Conservation (phyloP, 768 basidiomycete species). For the Brasilioporus rufonigricans region DNA sequence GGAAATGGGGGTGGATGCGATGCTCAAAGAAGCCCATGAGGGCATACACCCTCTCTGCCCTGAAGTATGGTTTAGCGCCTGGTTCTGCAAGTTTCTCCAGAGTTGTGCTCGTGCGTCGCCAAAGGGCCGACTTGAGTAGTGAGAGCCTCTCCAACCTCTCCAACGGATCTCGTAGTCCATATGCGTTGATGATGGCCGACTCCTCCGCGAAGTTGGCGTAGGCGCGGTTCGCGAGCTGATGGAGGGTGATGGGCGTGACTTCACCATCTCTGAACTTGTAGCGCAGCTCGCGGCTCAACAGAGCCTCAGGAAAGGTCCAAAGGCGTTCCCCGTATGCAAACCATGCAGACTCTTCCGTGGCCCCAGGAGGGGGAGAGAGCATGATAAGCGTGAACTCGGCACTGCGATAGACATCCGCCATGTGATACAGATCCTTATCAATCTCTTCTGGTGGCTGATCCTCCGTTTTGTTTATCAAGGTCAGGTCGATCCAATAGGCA, state of each 20-base stretch:
- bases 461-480: too few species aligned
- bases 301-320: conserved; percentile 29
- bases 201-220: conserved; percentile 15
- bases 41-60: conserved; percentile 25
- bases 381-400: too few species aligned
- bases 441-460: too few species aligned
- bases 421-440: too few species aligned
- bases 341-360: too few species aligned
- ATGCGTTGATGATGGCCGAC: conserved; percentile 23
- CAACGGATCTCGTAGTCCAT: conserved; percentile 17
- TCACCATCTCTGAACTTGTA: conserved; percentile 10
- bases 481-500: too few species aligned
- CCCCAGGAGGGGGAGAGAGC: too few species aligned
- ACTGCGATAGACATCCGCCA: too few species aligned
- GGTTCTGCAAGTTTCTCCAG: background rate
- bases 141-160: conserved; percentile 24
- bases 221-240: conserved; percentile 23
- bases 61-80: background rate
- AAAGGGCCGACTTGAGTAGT: conserved; percentile 22
- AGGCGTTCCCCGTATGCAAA: too few species aligned
- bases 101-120: conserved; percentile 15
- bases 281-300: conserved; percentile 18
- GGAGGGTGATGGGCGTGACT: conserved; percentile 21
- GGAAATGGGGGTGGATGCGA: conserved; percentile 17
- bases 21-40: conserved; percentile 29